Conservation (phyloP, 176 grass and related monocot species). For the Chrysopogon serrulatus region DNA sequence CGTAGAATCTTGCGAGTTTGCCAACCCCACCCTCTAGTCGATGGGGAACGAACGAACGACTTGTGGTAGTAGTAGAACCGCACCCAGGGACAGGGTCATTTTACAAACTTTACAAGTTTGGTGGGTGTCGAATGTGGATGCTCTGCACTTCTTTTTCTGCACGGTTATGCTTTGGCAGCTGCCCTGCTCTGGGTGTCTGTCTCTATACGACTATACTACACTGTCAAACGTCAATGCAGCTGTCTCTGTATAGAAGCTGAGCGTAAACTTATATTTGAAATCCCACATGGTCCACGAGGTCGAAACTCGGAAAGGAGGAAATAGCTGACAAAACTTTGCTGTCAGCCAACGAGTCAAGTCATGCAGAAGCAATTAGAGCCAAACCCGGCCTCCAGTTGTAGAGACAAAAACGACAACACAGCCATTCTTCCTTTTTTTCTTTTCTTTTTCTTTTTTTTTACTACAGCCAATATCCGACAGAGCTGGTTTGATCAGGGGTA, state of each 20-base stretch:
- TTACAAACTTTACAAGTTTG: not conserved
- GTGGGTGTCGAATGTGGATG: not conserved
- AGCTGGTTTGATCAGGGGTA: not conserved
- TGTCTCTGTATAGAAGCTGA: no score
- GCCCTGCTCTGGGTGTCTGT: not conserved
- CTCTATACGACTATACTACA: no score
- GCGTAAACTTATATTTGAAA: not conserved
- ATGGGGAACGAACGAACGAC: not conserved
- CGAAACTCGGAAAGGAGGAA: not conserved
- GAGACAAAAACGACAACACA: not conserved
- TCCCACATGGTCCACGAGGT: no score
- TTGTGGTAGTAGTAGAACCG: not conserved
- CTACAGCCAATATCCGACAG: not conserved
- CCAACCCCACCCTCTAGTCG: not conserved
- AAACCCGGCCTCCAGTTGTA: not conserved
- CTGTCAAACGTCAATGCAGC: no score
- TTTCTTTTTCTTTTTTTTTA: no score
- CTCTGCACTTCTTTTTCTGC: not conserved
- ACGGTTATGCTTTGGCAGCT: not conserved
- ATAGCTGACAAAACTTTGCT: not conserved
- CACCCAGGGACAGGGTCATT: not conserved
- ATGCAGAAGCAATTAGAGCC: not conserved
- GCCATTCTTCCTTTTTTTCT: no score
- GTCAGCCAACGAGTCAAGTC: not conserved
- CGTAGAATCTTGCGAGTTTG: not conserved